Evolutionary conservation across 352 stramenopile genomes (phyloP), one percentile per base, ranked within the genome.

Genomic region (Aphanomyces stellatus): DNA sequence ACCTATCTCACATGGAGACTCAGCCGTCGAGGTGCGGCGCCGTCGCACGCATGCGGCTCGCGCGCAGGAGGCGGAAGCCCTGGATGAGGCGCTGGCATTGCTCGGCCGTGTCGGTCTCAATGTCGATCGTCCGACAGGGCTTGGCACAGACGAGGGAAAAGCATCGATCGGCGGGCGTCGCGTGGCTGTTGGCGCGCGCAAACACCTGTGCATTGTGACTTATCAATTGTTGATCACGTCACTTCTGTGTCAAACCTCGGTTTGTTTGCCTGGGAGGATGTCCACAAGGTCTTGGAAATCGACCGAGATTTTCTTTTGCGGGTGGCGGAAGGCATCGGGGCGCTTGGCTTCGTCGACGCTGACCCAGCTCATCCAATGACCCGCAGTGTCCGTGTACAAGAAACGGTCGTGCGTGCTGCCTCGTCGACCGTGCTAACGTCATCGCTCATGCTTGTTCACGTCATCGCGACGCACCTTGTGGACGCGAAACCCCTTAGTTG

Each of bases 111-210:
- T 88, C 82, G 15, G 80, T 59, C 51, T 88, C 72, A 3, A 91
- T 43, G 61, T 90, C 82, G 22, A 91, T 69, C 51, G 82, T 88
- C 30, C 82, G 82, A 43, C 78, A 88, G 41, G 82, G 82, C 46
- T 85, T 76, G 30, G 85, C 76, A 34, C 87, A 85, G 46, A 90
- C 79, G 19, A 91, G 80, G 56, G 81, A 90, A 66, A 90, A 72
- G 65, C 81, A 91, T 24, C 75, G 72, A 4, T 59, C 34, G 2
- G 75, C 46, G 11, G 55, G 40, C 30, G 82, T 73, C 35, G 71
- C 73, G 33, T 55, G 78, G 10, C 76, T 88, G 6, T 62, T 78
- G 19, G 76, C 73, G 2, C 80, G 78, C 3, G 69, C 35, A 22
- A 90, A 43, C 34, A 88, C 76, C 37, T 79, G 74, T 3, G 85